Evolutionary conservation across 2,329 filamentous ascomycete species (phyloP), one percentile per base, ranked within the genome.

Genomic region (Neonectria magnoliae): DNA sequence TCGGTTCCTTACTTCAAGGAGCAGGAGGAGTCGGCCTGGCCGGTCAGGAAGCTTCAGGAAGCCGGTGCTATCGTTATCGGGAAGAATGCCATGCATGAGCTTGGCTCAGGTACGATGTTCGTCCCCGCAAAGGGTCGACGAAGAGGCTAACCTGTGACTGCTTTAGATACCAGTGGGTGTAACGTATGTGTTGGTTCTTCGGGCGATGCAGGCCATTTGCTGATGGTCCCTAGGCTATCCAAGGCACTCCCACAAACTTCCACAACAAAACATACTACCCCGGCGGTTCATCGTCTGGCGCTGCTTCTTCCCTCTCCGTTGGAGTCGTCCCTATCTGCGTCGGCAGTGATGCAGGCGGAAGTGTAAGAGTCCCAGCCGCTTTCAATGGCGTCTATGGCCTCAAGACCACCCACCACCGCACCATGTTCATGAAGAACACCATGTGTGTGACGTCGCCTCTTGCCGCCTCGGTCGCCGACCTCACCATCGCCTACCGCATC

Each of bases 351-450:
- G 91, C 91, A 2, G 91, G 92, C 41, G 92, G 92, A 64, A 92
- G 89, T 65, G 87, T 93, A 61, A 89, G 93, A 42, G 87, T 96
- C 41, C 93, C 93, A 0, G 81, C 89, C 1, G 85, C 86, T 33
- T 95, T 92, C 81, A 96, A 93, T 76, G 93, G 93, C 53, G 79
- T 93, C 22, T 97, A 91, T 78, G 93, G 93, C 2, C 84, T 97
- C 63, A 97, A 97, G 78, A 84, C 93, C 1, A 90, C 88, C 0
- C 91, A 96, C 75, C 87, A 90, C 73, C 90, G 93, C 41, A 86
- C 92, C 6, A 86, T 86, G 47, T 83, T 80, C 62, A 83, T 84
- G 77, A 82, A 81, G 71, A 84, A 82, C 58, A 84, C 83, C 59
- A 83, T 88, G 74, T 85, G 83, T 60, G 90, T 96, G 16, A 82